phyloP scores from a whole-genome alignment of 2,329 filamentous ascomycete genomes.

The Fusarium sp. region DNA sequence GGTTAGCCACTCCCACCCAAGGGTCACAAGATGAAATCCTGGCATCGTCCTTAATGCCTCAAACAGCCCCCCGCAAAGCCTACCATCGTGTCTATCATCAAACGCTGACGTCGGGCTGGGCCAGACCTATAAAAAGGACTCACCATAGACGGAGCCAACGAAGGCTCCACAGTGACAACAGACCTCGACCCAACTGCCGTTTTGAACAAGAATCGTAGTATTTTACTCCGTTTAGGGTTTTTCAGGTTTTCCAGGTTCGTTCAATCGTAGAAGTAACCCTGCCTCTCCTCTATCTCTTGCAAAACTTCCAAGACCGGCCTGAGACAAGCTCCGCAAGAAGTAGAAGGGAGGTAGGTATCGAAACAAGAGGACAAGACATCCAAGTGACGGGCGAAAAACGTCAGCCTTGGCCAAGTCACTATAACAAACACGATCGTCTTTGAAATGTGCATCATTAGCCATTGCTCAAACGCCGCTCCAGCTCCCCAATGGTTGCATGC shows the following conservation, averaged over 20 bases:
- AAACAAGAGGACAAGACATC: constrained; percentile 36
- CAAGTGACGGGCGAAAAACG: constrained; percentile 28
- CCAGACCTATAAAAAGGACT: constrained; percentile 1
- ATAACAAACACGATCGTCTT: constrained; percentile 25
- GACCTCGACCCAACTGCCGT: constrained; percentile 16
- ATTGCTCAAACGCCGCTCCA: constrained; percentile 25
- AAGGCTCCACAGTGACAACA: constrained; percentile 28
- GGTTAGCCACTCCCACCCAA: constrained; percentile 1
- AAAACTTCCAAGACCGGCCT: constrained; percentile 42
- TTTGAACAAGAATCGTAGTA: constrained; percentile 30
- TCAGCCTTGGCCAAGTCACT: constrained; percentile 20
- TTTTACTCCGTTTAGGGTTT: constrained; percentile 31
- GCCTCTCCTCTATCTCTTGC: constrained; percentile 28
- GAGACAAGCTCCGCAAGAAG: constrained; percentile 32
- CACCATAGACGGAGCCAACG: background rate
- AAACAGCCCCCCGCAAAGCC: constrained; percentile 17
- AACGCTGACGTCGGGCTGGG: background rate
- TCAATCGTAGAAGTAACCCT: constrained; percentile 40
- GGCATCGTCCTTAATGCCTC: constrained; percentile 18
- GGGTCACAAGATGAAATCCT: background rate
- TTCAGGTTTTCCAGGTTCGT: constrained; percentile 33
- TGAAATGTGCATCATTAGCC: constrained; percentile 28
- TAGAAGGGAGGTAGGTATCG: constrained; percentile 30
- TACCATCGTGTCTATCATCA: constrained; percentile 11
- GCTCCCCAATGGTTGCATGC: constrained; percentile 38